A percentile compares a stretch with the other conserved stretches of the same genome.
Conservation (phyloP, 78 protist species). For the Cyanophora paradoxa region DNA sequence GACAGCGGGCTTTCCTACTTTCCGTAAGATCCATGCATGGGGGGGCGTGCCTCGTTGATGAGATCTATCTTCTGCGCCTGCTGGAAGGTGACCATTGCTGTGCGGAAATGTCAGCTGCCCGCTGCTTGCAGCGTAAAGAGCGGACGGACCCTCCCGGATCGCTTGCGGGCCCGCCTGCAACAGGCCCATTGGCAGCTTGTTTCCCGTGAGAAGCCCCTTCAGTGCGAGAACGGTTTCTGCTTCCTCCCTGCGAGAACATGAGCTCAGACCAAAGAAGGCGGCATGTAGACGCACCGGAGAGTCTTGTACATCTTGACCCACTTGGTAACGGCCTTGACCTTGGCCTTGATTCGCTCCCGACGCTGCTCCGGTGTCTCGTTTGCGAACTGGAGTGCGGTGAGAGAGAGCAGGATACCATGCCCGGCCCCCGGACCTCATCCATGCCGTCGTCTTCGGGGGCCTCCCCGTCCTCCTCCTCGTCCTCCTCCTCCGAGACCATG, state of each 20-base stretch:
- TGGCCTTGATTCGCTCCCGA: not conserved
- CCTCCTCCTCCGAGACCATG: slow-evolving; percentile 39
- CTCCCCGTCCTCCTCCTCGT: slow-evolving; percentile 49
- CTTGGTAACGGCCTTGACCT: not conserved
- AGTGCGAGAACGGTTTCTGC: slow-evolving; percentile 76
- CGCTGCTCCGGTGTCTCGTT: too few species aligned
- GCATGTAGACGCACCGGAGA: too few species aligned
- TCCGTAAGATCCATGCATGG: too few species aligned
- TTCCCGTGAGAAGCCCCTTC: slow-evolving; percentile 70
- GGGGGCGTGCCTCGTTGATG: slow-evolving; percentile 41
- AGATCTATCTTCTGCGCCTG: slow-evolving; percentile 39
- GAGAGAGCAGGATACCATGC: too few species aligned
- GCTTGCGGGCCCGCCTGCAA: slow-evolving; percentile 69
- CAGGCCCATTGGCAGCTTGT: slow-evolving; percentile 74
- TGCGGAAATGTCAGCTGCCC: not conserved
- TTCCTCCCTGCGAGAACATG: slow-evolving; percentile 71
- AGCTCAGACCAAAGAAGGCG: too few species aligned
- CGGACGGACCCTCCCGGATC: slow-evolving; percentile 14
- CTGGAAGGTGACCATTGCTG: slow-evolving; percentile 47
- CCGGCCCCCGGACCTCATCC: too few species aligned
- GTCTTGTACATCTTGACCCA: not conserved
- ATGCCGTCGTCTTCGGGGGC: not conserved
- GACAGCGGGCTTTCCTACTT: too few species aligned
- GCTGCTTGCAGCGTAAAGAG: not conserved
- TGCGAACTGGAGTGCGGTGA: too few species aligned